Evolutionary conservation across 768 basidiomycete genomes (phyloP), one percentile per base, ranked within the genome.

Genomic region (Leucocoprinus leucothites): DNA sequence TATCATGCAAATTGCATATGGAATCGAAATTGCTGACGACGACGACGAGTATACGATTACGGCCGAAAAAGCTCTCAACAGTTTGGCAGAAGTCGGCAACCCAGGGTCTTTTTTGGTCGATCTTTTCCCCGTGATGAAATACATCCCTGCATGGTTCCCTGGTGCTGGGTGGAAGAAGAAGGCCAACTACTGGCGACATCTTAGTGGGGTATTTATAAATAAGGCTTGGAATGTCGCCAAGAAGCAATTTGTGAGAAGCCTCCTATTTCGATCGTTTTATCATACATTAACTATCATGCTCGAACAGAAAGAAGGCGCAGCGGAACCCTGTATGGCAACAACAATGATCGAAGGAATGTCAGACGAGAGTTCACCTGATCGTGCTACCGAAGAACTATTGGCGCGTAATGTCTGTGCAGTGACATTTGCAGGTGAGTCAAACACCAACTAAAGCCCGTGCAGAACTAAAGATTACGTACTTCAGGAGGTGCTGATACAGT

Each of bases 91-190:
- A 53, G 28, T 67, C 56, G 56, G 58, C 47, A 7, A 64, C 59
- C 34, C 69, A 61, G 25, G 66, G 41, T n/a, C 28, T 5, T 57
- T 55, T 34, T 46, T 63, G 24, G 56, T 60, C 6, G 45, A 61
- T 42, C 3, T 53, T 9, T 51, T 61, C 22, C 63, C 62, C 6
- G 3, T 58, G 25, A 51, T 74, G 38, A 64, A 60, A 13, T 63
- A 73, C 49, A 57, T 72, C 18, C 74, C 74, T 0, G 43, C 56
- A 0, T 75, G 73, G 73, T 52, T 74, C 42, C 73, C 74, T 7
- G 71, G 72, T 19, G 69, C 69, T 13, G 65, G 62, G 4, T 74
- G 68, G 61, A 65, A 68, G 56, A 62, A 58, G 18, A 48, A 56
- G 24, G 53, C 61, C 22, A 43, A 19, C 14, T 14, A 47, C 11